These are phyloP conservation scores for Boletus fagicola DNA, from an alignment of 768 basidiomycete genomes.

Conservation along the genomic window DNA sequence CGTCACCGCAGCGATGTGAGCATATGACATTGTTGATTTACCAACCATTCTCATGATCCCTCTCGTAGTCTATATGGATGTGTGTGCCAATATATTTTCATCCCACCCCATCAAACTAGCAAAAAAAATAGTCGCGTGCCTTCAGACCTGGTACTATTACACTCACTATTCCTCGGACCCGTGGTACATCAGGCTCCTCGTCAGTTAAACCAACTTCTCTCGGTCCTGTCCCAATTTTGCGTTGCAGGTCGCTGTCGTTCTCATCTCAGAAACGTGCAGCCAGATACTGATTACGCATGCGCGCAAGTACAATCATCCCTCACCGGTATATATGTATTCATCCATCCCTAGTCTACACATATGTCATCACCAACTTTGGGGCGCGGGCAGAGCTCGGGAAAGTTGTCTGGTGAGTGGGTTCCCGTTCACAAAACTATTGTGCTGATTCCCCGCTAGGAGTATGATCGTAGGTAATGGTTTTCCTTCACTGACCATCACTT, in stretches of 20 bases:
- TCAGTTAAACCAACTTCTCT: constrained; percentile 23
- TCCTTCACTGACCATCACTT: background rate
- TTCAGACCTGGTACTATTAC: constrained; percentile 38
- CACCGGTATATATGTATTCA: background rate
- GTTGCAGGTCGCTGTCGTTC: constrained; percentile 47
- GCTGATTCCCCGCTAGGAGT: constrained; percentile 20
- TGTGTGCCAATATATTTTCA: constrained; percentile 20
- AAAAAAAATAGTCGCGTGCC: constrained; percentile 43
- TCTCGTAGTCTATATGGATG: constrained; percentile 50
- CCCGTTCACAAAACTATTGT: background rate
- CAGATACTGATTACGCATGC: constrained; percentile 54
- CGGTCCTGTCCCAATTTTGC: background rate
- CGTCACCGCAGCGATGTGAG: constrained; percentile 48
- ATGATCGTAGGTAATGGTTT: constrained; percentile 14
- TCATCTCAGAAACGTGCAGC: constrained; percentile 51
- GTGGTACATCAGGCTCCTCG: constrained; percentile 48
- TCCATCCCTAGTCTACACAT: constrained; percentile 43
- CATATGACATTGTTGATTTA: constrained; percentile 3
- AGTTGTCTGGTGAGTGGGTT: constrained; percentile 42
- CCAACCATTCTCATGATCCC: constrained; percentile 3
- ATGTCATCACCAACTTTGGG: constrained; percentile 44
- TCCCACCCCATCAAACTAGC: background rate
- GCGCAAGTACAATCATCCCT: constrained; percentile 28
- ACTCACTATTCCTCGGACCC: constrained; percentile 46
- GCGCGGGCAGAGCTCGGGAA: constrained; percentile 26